Conservation (phyloP, 1,284 basidiomycete species). For the Exobasidium cylindrosporum region DNA sequence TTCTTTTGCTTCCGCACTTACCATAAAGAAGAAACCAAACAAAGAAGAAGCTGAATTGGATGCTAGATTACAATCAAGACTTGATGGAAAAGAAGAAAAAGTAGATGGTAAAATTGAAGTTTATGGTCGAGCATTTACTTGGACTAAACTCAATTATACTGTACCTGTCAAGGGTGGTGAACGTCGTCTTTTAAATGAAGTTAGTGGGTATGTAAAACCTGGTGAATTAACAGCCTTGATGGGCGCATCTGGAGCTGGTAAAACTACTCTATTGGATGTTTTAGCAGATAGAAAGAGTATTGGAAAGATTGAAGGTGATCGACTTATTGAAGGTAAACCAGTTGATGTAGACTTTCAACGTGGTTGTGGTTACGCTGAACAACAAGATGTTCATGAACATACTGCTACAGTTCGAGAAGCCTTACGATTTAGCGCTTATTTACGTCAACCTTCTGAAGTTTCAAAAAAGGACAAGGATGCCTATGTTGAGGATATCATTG, state of each 20-base stretch:
- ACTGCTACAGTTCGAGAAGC: constrained; percentile 81
- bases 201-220: constrained; percentile 78
- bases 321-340: constrained; percentile 71
- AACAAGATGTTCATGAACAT: constrained; percentile 78
- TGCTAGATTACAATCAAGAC: not conserved
- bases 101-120: constrained; percentile 20
- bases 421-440: constrained; percentile 72
- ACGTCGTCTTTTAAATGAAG: constrained; percentile 69
- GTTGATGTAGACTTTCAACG: constrained; percentile 72
- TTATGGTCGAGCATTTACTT: constrained; percentile 55
- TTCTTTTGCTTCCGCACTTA: not conserved
- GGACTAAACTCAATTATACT: constrained; percentile 58
- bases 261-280: constrained; percentile 69
- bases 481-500: constrained; percentile 75
- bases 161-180: constrained; percentile 61
- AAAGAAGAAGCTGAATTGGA: not conserved
- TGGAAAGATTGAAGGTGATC: constrained; percentile 73
- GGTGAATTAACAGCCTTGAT: constrained; percentile 70
- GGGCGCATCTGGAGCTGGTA: constrained; percentile 71
- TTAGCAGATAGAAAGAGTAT: constrained; percentile 74
- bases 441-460: constrained; percentile 72
- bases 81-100: constrained; percentile 7
- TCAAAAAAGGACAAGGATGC: constrained; percentile 71
- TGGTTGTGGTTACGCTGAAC: constrained; percentile 66
- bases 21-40: not conserved